Base-by-base conservation (phyloP, 345 rosid species). In the Citrus australasica region DNA sequence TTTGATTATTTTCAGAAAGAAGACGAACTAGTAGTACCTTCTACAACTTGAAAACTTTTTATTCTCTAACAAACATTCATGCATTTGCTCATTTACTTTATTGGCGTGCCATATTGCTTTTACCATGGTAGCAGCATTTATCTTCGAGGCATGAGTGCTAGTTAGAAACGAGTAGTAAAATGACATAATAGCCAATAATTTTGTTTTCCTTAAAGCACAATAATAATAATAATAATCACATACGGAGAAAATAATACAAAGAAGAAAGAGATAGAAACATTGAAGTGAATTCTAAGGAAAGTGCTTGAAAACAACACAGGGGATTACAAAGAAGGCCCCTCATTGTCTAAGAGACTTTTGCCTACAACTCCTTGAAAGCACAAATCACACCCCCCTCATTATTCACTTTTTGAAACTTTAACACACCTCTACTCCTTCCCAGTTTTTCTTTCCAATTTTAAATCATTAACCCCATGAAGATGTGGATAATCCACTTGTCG, bases 241-340 rank as follows among this genome's bases (percentile, higher is more conserved):
- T 61, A 16, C 17, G 16, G 6, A 6, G 35, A 63, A 1, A 63
- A 66, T 21, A 66, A 33, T 63, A 73, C 79, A 64, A 22, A 60
- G 40, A 6, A 78, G 19, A 64, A 22, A 33, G 6, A 4, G 7
- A 35, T 42, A 37, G 33, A 30, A 37, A 56, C 73, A 53, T 7
- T 42, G 14, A 73, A 76, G 78, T 80, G 69, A 80, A 83, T 76
- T 66, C 67, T 4, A 83, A 76, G 69, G 78, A 61, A 80, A 81
- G 76, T 71, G 81, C 82, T 25, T 27, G 10, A 78, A 62, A 66
- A 32, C 35, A 16, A 33, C 71, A 59, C 28, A 58, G 35, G 71
- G 33, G 75, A 71, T 51, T 65, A 27, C 24, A 19, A 77, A 77
- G 78, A 61, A 70, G 67, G 67, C 75, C 74, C 83, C 66, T 24